These are phyloP conservation scores for Sistotremastrum niveocremeum DNA, from an alignment of 768 basidiomycete genomes.

Conservation along the genomic window DNA sequence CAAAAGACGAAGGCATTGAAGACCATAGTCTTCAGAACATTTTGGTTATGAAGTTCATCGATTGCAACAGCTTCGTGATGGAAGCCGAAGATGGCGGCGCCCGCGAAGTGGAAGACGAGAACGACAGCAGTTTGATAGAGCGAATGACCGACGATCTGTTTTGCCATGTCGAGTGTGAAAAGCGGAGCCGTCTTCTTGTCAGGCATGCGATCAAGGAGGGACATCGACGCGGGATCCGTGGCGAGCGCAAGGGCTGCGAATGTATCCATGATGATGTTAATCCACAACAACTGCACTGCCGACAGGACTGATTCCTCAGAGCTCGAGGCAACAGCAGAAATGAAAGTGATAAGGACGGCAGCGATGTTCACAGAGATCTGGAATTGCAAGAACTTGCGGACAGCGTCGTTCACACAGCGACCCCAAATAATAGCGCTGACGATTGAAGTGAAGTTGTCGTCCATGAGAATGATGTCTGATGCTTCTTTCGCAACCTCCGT, in stretches of 20 bases:
- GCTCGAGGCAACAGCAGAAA: constrained; percentile 71
- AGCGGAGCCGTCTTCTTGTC: constrained; percentile 81
- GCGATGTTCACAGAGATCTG: constrained; percentile 91
- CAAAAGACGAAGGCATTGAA: constrained; percentile 99
- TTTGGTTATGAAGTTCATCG: constrained; percentile 15
- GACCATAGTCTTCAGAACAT: constrained; percentile 67
- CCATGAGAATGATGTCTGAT: constrained; percentile 97
- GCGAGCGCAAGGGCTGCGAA: constrained; percentile 97
- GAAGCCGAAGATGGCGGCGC: constrained; percentile 54
- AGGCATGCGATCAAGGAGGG: constrained; percentile 77
- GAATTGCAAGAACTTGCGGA: constrained; percentile 96
- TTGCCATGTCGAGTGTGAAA: constrained; percentile 91
- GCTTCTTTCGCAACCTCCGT: constrained; percentile 99
- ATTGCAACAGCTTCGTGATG: constrained; percentile 15
- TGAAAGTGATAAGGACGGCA: constrained; percentile 87
- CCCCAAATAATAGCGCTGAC: constrained; percentile 99
- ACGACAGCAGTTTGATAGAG: constrained; percentile 73
- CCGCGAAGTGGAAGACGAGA: constrained; percentile 82
- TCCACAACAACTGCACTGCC: constrained; percentile 95
- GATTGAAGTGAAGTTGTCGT: constrained; percentile 92
- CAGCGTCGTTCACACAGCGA: constrained; percentile 94
- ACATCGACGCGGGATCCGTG: constrained; percentile 82
- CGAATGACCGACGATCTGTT: constrained; percentile 87
- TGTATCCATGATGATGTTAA: constrained; percentile 98
- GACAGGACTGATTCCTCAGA: constrained; percentile 76